Conservation (phyloP, 2,329 filamentous ascomycete genomes). For the Talaromyces sp. region DNA sequence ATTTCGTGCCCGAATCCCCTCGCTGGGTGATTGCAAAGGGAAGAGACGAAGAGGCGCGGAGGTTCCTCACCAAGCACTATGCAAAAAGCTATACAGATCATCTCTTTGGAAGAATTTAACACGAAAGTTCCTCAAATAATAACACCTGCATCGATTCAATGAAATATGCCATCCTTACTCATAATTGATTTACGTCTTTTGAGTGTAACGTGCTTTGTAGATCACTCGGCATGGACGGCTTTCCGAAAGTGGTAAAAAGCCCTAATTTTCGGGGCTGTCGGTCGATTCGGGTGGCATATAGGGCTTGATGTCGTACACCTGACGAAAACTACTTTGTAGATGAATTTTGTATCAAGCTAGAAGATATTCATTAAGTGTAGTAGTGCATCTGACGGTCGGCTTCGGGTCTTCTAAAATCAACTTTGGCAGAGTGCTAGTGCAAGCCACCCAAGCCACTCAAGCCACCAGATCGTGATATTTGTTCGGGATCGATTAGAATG, state of each 20-base stretch:
- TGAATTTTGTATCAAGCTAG: not conserved
- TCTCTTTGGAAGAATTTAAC: too few relatives aligned
- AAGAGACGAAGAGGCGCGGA: too few relatives aligned
- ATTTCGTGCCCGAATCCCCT: too few relatives aligned
- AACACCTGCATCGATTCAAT: too few relatives aligned
- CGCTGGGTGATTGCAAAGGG: too few relatives aligned
- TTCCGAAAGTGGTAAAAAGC: not conserved
- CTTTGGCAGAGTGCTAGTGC: not conserved
- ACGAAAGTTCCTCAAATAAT: too few relatives aligned
- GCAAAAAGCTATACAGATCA: too few relatives aligned
- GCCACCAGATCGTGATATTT: not conserved
- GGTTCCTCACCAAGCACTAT: too few relatives aligned
- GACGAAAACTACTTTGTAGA: not conserved
- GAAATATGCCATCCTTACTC: too few relatives aligned
- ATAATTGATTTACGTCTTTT: too few relatives aligned
- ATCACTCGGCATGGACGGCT: too few relatives aligned
- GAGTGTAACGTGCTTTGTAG: too few relatives aligned
- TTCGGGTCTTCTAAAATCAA: not conserved
- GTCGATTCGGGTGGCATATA: not conserved
- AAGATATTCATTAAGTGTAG: not conserved
- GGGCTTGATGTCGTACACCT: not conserved
- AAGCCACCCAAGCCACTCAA: slow-evolving; percentile 1
- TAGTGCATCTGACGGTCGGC: not conserved
- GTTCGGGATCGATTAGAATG: not conserved
- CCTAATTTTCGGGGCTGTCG: not conserved